A percentile compares a stretch with the other conserved stretches of the same genome.
Conservation (phyloP, 352 stramenopile species). For the Phytophthora idaei region DNA sequence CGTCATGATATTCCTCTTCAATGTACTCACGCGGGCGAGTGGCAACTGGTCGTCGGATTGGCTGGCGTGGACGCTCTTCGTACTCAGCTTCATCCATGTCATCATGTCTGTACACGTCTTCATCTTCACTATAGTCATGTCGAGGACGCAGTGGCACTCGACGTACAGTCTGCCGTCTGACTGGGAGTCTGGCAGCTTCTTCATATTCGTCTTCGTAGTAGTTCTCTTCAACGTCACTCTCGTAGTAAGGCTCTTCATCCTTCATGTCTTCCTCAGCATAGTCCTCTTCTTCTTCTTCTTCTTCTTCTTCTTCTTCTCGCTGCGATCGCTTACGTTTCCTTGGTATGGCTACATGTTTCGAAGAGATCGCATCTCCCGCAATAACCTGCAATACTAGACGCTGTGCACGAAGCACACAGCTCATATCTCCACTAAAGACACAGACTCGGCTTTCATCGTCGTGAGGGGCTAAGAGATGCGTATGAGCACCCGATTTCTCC, state of each 20-base stretch:
- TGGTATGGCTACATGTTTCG: slow-evolving; percentile 34
- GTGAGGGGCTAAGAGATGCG: slow-evolving; percentile 48
- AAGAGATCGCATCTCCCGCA: slow-evolving; percentile 60
- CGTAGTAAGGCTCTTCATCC: slow-evolving; percentile 19
- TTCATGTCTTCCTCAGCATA: slow-evolving; percentile 21
- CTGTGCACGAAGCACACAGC: slow-evolving; percentile 54
- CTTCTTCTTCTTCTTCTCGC: slow-evolving; percentile 8
- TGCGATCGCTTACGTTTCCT: slow-evolving; percentile 50
- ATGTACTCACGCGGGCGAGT: slow-evolving; percentile 19
- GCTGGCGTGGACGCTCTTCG: slow-evolving; percentile 11
- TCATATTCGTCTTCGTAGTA: slow-evolving; percentile 23
- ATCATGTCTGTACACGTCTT: slow-evolving; percentile 24
- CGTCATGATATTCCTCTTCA: slow-evolving; percentile 22
- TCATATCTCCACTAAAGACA: slow-evolving; percentile 58
- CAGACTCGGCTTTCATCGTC: slow-evolving; percentile 54
- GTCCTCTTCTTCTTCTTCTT: slow-evolving; percentile 18
- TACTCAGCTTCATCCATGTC: slow-evolving; percentile 13
- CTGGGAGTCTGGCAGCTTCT: slow-evolving; percentile 6
- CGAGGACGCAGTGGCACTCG: slow-evolving; percentile 10
- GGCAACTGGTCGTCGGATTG: slow-evolving; percentile 13
- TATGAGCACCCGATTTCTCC: slow-evolving; percentile 53
- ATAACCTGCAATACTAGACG: slow-evolving; percentile 64
- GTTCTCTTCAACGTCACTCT: slow-evolving; percentile 25
- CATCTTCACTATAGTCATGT: slow-evolving; percentile 23
- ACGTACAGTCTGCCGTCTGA: slow-evolving; percentile 21